Conservation (phyloP, 345 rosid species). For the Corchorus olitorius region DNA sequence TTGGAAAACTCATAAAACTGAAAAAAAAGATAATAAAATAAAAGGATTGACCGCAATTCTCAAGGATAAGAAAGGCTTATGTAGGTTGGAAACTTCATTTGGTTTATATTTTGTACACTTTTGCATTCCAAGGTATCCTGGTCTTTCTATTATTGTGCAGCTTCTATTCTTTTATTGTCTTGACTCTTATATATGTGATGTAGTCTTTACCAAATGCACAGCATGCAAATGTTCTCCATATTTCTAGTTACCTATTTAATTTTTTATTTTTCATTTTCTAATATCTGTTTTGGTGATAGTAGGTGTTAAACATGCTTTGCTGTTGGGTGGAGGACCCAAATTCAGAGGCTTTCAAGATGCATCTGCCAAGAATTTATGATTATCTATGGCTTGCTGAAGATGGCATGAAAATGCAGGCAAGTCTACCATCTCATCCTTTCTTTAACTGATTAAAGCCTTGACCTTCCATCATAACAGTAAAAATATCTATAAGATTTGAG, state of each 20-base stretch:
- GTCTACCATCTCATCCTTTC: neutral
- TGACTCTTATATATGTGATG: neutral
- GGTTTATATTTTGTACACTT: neutral
- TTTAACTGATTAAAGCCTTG: neutral
- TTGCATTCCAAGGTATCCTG: neutral
- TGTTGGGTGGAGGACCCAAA: slow-evolving; percentile 99
- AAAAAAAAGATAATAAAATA: slow-evolving; percentile 10
- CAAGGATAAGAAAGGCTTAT: neutral
- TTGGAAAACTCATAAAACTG: slow-evolving; percentile 6
- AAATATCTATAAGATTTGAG: neutral
- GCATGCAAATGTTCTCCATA: neutral
- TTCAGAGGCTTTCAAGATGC: slow-evolving; percentile 92
- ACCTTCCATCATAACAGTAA: neutral
- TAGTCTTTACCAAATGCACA: neutral
- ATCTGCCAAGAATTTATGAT: slow-evolving; percentile 83
- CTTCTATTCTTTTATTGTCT: neutral
- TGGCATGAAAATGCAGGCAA: slow-evolving; percentile 99
- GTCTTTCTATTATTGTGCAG: slow-evolving; percentile 9
- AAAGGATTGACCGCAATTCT: neutral
- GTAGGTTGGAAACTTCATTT: neutral
- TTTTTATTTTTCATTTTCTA: neutral
- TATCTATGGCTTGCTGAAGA: slow-evolving; percentile 97
- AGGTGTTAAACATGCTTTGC: slow-evolving; percentile 97
- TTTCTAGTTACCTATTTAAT: neutral
- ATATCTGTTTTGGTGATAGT: slow-evolving; percentile 20